These are phyloP conservation scores for Aspergillus pseudoterreus DNA, from an alignment of 2,329 filamentous ascomycete species.

Conservation along the genomic window DNA sequence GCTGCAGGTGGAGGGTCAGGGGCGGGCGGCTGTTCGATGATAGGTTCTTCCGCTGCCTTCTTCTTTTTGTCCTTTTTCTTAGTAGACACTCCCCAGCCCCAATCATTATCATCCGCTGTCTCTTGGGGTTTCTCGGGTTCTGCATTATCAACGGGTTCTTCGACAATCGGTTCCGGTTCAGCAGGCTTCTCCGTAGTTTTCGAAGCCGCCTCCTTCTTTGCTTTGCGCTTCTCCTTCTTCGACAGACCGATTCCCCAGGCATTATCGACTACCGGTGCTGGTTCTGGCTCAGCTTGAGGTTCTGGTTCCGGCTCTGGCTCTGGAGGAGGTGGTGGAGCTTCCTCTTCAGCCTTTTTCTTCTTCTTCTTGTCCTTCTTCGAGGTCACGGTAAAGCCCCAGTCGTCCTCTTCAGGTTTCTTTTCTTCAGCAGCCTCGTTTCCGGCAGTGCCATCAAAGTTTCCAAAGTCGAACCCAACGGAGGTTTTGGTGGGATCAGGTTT, in stretches of 20 bases:
- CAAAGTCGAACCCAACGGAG: conserved; percentile 41
- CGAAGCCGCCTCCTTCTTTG: conserved; percentile 21
- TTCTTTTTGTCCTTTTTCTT: conserved; percentile 35
- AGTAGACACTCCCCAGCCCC: conserved; percentile 22
- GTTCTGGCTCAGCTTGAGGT: conserved; percentile 10
- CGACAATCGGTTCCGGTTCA: conserved; percentile 15
- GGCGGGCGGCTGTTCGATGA: conserved; percentile 24
- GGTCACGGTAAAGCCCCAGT: conserved; percentile 34
- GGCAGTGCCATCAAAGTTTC: conserved; percentile 28
- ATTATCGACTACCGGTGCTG: conserved; percentile 19
- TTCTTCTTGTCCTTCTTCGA: conserved; percentile 48
- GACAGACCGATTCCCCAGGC: conserved; percentile 28
- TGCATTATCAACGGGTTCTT: conserved; percentile 16
- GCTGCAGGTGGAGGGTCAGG: conserved; percentile 26
- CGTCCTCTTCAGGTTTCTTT: conserved; percentile 36
- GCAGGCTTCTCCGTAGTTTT: conserved; percentile 19
- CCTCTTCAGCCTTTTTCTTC: conserved; percentile 27
- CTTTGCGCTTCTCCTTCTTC: conserved; percentile 29
- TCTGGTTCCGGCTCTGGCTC: conserved; percentile 10
- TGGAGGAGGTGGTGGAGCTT: conserved; percentile 19
- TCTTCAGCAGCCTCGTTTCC: conserved; percentile 39
- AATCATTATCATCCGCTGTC: conserved; percentile 25
- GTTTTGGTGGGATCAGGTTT: conserved; percentile 37
- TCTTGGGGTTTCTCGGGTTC: conserved; percentile 9
- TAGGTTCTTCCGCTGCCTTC: conserved; percentile 14